Evolutionary conservation across 768 basidiomycete species (phyloP).

Genomic region (Trametes villosa): DNA sequence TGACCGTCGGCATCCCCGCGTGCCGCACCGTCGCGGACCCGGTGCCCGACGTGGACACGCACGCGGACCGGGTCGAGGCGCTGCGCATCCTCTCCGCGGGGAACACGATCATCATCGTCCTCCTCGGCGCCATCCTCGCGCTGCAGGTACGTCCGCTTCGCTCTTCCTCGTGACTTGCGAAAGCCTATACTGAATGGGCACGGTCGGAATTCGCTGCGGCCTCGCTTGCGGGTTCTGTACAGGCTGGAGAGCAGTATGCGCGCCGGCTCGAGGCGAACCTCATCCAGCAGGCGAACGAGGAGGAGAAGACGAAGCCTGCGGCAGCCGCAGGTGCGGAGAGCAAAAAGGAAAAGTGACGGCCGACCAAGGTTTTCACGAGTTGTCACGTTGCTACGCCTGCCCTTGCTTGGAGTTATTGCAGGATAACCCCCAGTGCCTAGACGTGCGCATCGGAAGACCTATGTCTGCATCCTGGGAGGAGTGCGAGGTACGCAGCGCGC

Average conservation of each 20-base stretch:
- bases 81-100: constrained; percentile 83
- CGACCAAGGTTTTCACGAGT: neutral
- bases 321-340: constrained; percentile 24
- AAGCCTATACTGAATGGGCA: neutral
- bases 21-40: constrained; percentile 78
- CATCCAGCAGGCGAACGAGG: constrained; percentile 33
- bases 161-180: neutral
- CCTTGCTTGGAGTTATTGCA: neutral
- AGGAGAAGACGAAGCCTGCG: constrained; percentile 15
- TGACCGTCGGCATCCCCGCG: constrained; percentile 79
- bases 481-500: constrained; percentile 4
- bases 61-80: constrained; percentile 73
- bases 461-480: neutral
- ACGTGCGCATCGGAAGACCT: neutral
- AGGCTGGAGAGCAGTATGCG: constrained; percentile 56
- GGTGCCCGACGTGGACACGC: constrained; percentile 53
- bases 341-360: constrained; percentile 32
- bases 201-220: constrained; percentile 1
- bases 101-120: constrained; percentile 79
- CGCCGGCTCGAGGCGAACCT: constrained; percentile 46
- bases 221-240: constrained; percentile 11
- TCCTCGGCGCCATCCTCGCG: constrained; percentile 64
- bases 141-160: constrained; percentile 63
- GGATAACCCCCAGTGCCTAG: neutral
- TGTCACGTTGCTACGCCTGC: neutral